These are phyloP conservation scores for Lentithecium fluviatile DNA, from an alignment of 495 filamentous ascomycete species.

Conservation along the genomic window DNA sequence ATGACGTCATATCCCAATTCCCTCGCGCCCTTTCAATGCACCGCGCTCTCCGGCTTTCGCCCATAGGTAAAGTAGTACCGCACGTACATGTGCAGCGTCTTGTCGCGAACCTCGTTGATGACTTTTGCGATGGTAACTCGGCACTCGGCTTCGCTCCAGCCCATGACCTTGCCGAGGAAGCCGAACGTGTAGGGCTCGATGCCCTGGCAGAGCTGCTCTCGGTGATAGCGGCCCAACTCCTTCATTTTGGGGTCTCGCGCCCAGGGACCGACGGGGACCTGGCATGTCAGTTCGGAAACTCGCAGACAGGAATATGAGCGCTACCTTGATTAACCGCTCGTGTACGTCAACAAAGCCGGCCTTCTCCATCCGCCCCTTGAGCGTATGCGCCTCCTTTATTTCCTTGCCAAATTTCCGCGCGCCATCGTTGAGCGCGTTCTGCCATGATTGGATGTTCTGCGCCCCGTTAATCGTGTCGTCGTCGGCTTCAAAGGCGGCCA, in stretches of 20 bases:
- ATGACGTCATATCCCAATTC: background rate
- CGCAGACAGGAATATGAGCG: too few relatives aligned
- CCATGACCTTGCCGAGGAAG: slow-evolving; percentile 29
- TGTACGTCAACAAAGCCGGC: slow-evolving; percentile 37
- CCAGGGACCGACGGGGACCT: slow-evolving; percentile 38
- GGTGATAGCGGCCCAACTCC: slow-evolving; percentile 32
- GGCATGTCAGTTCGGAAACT: too few relatives aligned
- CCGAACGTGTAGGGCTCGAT: slow-evolving; percentile 31
- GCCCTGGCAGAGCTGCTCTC: slow-evolving; percentile 24
- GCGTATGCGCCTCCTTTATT: slow-evolving; percentile 13
- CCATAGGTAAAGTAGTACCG: slow-evolving; percentile 24
- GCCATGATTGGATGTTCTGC: slow-evolving; percentile 18
- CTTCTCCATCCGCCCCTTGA: slow-evolving; percentile 23
- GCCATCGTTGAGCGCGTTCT: slow-evolving; percentile 11
- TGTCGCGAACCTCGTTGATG: slow-evolving; percentile 21
- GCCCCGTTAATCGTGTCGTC: slow-evolving; percentile 27
- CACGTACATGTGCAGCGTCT: slow-evolving; percentile 23
- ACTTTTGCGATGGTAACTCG: slow-evolving; percentile 27
- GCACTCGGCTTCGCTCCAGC: slow-evolving; percentile 28
- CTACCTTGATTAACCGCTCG: slow-evolving; percentile 28
- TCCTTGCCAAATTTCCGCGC: slow-evolving; percentile 25
- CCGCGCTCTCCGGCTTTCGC: slow-evolving; percentile 12
- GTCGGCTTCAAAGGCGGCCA: slow-evolving; percentile 26
- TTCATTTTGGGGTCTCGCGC: slow-evolving; percentile 37
- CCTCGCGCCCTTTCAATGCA: background rate